These are phyloP conservation scores for Stagonosporopsis chrysanthemi DNA, from an alignment of 2,329 filamentous ascomycete species.

Conservation along the genomic window DNA sequence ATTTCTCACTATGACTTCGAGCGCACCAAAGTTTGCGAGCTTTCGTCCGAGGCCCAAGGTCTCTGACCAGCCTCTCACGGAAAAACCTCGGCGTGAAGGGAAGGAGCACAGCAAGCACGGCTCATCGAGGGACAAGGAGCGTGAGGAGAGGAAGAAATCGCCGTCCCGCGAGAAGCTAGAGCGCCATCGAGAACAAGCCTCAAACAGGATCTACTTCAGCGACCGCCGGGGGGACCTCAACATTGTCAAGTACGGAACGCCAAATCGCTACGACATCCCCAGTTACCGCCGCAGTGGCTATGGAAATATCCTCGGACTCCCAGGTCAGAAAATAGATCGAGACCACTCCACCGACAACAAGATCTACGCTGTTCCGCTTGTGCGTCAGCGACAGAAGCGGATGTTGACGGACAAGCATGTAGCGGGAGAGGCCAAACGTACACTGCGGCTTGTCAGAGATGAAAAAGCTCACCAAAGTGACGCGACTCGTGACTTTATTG, in stretches of 20 bases:
- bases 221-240: conserved; percentile 81
- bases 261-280: conserved; percentile 76
- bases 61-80: conserved; percentile 13
- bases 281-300: conserved; percentile 72
- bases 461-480: conserved; percentile 5
- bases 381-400: conserved; percentile 56
- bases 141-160: conserved; percentile 31
- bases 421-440: conserved; percentile 34
- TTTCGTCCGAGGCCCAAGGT: conserved; percentile 65
- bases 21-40: conserved; percentile 75
- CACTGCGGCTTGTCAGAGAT: conserved; percentile 35
- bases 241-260: conserved; percentile 75
- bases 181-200: not conserved
- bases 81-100: conserved; percentile 13
- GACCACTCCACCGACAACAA: conserved; percentile 63
- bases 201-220: conserved; percentile 33
- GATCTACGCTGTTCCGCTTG: conserved; percentile 45
- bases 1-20: conserved; percentile 30
- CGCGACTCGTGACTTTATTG: conserved; percentile 41
- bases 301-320: conserved; percentile 74
- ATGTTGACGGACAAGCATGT: conserved; percentile 49
- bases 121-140: conserved; percentile 15
- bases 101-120: conserved; percentile 22
- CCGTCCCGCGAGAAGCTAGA: conserved; percentile 41
- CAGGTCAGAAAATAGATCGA: conserved; percentile 70